phyloP scores from a whole-genome alignment of 2,329 filamentous ascomycete genomes.

The Cercospora sp. region DNA sequence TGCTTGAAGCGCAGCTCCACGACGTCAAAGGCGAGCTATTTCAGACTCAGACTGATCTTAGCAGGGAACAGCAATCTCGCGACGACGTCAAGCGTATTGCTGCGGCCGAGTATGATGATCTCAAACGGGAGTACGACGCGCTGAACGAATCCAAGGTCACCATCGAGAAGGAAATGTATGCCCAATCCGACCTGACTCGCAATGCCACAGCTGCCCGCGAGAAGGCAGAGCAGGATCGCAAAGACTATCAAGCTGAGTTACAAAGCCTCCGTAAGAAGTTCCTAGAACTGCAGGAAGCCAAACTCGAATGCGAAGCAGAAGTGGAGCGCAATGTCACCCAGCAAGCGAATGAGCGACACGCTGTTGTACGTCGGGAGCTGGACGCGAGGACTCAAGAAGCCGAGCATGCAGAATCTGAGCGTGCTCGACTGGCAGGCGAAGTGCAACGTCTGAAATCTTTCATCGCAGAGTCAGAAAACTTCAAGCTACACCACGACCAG shows the following conservation, averaged over 20 bases:
- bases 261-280: conserved; percentile 80
- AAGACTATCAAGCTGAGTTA: conserved; percentile 84
- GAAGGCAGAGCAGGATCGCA: conserved; percentile 80
- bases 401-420: conserved; percentile 77
- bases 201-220: conserved; percentile 79
- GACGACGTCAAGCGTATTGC: conserved; percentile 90
- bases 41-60: conserved; percentile 82
- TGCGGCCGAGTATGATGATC: conserved; percentile 79
- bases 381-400: conserved; percentile 75
- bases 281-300: conserved; percentile 79
- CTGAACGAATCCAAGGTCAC: conserved; percentile 94
- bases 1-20: conserved; percentile 83
- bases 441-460: conserved; percentile 84
- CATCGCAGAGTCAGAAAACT: conserved; percentile 85
- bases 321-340: conserved; percentile 78
- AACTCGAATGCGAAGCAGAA: conserved; percentile 75
- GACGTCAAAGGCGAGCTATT: conserved; percentile 85
- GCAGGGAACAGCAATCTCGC: conserved; percentile 85
- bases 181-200: conserved; percentile 86
- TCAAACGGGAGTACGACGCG: conserved; percentile 81
- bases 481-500: conserved; percentile 86
- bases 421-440: conserved; percentile 71
- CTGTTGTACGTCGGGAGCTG: conserved; percentile 74
- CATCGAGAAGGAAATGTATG: conserved; percentile 96
- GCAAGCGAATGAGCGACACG: conserved; percentile 76